Base-by-base conservation (phyloP, 768 basidiomycete species). In the Tephrocybe sp. region DNA sequence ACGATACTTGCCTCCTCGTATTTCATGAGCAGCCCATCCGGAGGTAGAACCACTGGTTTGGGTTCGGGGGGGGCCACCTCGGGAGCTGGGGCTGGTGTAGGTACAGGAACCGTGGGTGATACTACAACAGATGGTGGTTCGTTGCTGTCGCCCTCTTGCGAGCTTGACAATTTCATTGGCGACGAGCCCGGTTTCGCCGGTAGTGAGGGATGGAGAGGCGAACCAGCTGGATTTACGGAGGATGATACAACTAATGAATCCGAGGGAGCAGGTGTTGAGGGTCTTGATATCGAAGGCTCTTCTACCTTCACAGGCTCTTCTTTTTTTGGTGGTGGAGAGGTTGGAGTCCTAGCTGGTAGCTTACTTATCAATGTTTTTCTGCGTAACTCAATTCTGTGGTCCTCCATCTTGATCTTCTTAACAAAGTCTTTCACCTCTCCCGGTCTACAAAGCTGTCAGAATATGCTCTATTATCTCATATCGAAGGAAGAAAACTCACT, bases 381-480 rank as follows among this genome's bases (percentile, higher is more conserved):
- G 65, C 70, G 77, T 74, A 69, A 67, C 24, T 78, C 77, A 43
- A 89, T 88, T 19, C 77, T 73, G 18, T 68, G 71, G 54, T 91
- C 86, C 60, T 86, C 84, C 50, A 76, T 72, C 62, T 85, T 83
- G 60, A 86, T 71, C 64, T 86, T 83, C 63, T 81, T 85, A 35
- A 87, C 75, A 47, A 86, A 91, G 60, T 86, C 83, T 54, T 84
- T 84, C 49, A 89, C 81, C 48, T 86, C 84, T 7, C 87, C 87
- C 35, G 85, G 78, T 26, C 88, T 89, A 44, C 5, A 41, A 45
- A 40, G 16, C 47, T 16, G 27, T 47, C 57, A 24, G 45, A 31
- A 44, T 38, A 22, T 13, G 18, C 18, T 4, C 18, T 22, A 5
- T 13, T 5, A 49, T 19, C 32, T 25, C 8, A 44, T 40, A 12